Evolutionary conservation across 805 yeast genomes (phyloP), one percentile per base, ranked within the genome.

Genomic region (Candida corydali): DNA sequence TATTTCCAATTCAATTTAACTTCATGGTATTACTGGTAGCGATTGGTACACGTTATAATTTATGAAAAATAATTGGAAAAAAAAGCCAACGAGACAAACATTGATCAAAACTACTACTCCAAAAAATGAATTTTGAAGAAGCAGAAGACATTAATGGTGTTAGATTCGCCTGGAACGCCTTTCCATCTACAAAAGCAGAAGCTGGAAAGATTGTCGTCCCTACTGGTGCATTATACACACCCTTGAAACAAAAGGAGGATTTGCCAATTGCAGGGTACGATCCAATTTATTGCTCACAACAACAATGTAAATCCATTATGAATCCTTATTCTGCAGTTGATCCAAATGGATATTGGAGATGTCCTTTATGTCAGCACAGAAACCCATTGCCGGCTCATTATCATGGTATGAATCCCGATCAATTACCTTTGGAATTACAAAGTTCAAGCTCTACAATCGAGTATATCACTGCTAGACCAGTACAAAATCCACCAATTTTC

Each of bases 141-240:
- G 62, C 69, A 32, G 73, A 68, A 47, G 73, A 68, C 39, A 51
- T 60, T 43, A 67, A 67, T 53, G 73, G 73, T 18, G 62, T 67
- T 26, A 65, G 73, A 39, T 63, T 61, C 34, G 61, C 72, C 10
- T 62, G 84, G 81, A 65, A 70, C 66, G 82, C 86, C 28, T 81
- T 91, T 52, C 98, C 99, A 19, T 79, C 85, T 28, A 82, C 96
- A 26, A 79, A 88, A 49, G 77, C 79, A 28, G 98, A 93, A 60
- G 93, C 96, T 14, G 81, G 82, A 51, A 83, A 93, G 49, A 83
- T 88, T 53, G 94, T 91, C 14, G 89, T 93, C 22, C 98, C 99
- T 9, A 81, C 93, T 25, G 95, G 97, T 28, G 82, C 96, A 38
- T 66, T 93, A 44, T 93, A 88, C 69, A 89, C 97, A n/a, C 99